Evolutionary conservation across 495 filamentous ascomycete species (phyloP).

Genomic region (Corynascus novoguineensis): DNA sequence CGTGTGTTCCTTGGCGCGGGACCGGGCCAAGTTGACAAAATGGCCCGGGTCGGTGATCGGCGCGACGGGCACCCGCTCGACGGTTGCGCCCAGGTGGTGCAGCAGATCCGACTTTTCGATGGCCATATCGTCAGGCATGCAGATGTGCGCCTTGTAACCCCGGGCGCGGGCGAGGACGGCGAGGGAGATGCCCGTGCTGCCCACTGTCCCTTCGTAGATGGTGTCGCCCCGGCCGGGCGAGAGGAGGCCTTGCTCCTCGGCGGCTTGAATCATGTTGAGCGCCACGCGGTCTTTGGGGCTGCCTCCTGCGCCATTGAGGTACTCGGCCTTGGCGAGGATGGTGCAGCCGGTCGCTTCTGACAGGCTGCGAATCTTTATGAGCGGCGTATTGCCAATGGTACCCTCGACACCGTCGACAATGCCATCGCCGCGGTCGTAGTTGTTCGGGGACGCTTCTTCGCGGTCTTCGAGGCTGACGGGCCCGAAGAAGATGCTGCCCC

Average conservation of each 20-base stretch:
- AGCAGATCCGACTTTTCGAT: conserved; percentile 85
- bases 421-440: conserved; percentile 21
- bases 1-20: conserved; percentile 65
- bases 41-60: conserved; percentile 86
- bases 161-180: conserved; percentile 80
- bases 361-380: conserved; percentile 81
- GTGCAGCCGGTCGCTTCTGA: conserved; percentile 88
- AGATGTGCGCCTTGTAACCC: conserved; percentile 91
- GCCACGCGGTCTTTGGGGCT: conserved; percentile 96
- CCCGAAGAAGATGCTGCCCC: conserved; percentile 36
- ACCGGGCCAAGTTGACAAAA: conserved; percentile 91
- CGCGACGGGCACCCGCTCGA: conserved; percentile 82
- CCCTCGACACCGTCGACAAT: conserved; percentile 75
- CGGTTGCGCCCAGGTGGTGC: conserved; percentile 80
- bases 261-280: conserved; percentile 76
- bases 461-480: conserved; percentile 52
- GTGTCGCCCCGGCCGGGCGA: conserved; percentile 78
- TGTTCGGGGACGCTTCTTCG: conserved; percentile 21
- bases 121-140: conserved; percentile 91
- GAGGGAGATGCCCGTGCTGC: conserved; percentile 88
- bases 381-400: conserved; percentile 88
- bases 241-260: conserved; percentile 73
- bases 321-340: conserved; percentile 95
- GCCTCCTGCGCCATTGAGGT: conserved; percentile 90
- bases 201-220: conserved; percentile 96